Conservation (phyloP, 2,329 filamentous ascomycete species). For the Cephalotrichum gorgonifer region DNA sequence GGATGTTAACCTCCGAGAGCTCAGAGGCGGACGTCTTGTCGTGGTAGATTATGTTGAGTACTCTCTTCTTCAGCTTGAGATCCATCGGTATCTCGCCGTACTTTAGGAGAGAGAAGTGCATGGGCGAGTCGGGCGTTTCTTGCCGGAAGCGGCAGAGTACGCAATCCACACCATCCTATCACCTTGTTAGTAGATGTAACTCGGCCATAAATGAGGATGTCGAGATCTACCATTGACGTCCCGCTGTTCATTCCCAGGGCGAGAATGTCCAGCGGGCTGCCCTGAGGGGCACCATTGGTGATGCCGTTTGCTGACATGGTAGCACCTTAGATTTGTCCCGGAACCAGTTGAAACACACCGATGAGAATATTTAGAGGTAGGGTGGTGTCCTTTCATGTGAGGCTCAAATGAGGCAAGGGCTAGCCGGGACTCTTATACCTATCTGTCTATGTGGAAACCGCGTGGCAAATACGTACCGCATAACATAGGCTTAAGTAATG, state of each 20-base stretch:
- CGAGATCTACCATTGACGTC: constrained; percentile 29
- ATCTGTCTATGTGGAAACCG: too few relatives aligned
- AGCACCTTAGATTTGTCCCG: background rate
- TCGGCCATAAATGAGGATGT: background rate
- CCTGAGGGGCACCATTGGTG: constrained; percentile 6
- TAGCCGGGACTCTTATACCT: too few relatives aligned
- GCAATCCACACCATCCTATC: constrained; percentile 42
- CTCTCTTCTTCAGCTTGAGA: constrained; percentile 40
- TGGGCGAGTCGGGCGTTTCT: constrained; percentile 34
- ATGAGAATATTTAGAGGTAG: too few relatives aligned
- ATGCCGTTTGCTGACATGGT: background rate
- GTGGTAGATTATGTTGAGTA: constrained; percentile 46
- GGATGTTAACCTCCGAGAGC: constrained; percentile 45
- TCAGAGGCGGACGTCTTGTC: constrained; percentile 41
- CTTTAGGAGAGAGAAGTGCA: constrained; percentile 46
- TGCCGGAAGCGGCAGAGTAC: constrained; percentile 47
- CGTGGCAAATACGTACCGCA: too few relatives aligned
- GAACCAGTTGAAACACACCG: background rate
- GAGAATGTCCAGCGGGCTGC: constrained; percentile 32
- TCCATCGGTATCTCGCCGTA: constrained; percentile 47
- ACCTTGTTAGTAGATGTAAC: too few relatives aligned
- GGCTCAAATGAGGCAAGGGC: background rate
- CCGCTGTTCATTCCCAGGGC: constrained; percentile 41
- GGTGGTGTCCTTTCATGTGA: background rate
- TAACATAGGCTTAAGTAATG: too few relatives aligned